Conservation (phyloP, 116 monocot genomes). For the Dioscorea cayenensis region DNA sequence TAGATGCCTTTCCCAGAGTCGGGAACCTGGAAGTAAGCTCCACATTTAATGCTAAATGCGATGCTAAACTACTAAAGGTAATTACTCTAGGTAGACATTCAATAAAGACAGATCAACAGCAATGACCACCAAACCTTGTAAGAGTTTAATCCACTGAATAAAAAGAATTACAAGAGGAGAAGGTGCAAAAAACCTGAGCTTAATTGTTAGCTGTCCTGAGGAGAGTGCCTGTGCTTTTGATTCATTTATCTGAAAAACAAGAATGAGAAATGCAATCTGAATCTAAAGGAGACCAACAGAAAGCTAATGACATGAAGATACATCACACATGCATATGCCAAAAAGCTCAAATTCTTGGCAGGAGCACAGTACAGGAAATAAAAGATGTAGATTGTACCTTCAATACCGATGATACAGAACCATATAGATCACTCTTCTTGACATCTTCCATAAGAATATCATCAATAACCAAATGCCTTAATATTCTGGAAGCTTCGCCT, state of each 20-base stretch:
- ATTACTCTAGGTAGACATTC: not conserved
- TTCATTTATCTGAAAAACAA: constrained; percentile 67
- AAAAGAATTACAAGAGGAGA: not conserved
- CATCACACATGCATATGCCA: not conserved
- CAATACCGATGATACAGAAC: constrained; percentile 78
- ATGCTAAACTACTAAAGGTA: not conserved
- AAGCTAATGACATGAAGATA: no score
- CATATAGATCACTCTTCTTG: constrained; percentile 89
- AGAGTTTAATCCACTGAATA: not conserved
- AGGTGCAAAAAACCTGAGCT: constrained; percentile 46
- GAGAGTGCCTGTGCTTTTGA: constrained; percentile 38
- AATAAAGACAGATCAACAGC: no score
- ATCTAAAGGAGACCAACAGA: no score
- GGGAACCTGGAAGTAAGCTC: constrained; percentile 56
- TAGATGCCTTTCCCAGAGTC: constrained; percentile 34
- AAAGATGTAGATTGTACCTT: constrained; percentile 38
- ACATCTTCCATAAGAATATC: constrained; percentile 85
- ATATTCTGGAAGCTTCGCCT: constrained; percentile 74
- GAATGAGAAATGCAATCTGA: not conserved
- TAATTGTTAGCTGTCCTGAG: constrained; percentile 40
- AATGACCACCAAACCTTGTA: no score
- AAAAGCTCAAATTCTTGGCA: not conserved
- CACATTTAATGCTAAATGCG: not conserved
- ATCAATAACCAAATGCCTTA: constrained; percentile 75
- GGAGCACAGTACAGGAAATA: not conserved